Evolutionary conservation across 1,139 yeast species (phyloP).

Genomic region (Pichia sp.): DNA sequence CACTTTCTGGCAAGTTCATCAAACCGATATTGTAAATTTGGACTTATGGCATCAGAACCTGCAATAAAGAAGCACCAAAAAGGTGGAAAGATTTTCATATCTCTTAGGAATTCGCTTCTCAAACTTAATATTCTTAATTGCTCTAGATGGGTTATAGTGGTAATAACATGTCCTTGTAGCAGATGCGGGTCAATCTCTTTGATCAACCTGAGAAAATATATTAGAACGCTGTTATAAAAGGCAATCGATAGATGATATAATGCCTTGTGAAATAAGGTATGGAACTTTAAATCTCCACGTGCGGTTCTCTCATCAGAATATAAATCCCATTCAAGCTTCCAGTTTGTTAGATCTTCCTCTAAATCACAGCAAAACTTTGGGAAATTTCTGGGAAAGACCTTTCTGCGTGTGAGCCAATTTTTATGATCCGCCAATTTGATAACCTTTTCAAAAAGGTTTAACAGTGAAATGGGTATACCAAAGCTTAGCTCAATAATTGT

Average conservation of each 20-base stretch:
- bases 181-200: conserved; percentile 30
- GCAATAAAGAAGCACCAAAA: conserved; percentile 44
- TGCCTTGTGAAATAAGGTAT: conserved; percentile 32
- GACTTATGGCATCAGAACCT: conserved; percentile 36
- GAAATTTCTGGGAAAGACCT: conserved; percentile 44
- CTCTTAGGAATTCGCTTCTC: conserved; percentile 13
- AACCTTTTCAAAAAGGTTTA: conserved; percentile 37
- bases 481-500: conserved; percentile 33
- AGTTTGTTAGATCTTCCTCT: conserved; percentile 39
- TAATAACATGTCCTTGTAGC: conserved; percentile 30
- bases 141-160: conserved; percentile 29
- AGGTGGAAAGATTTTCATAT: conserved; percentile 26
- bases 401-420: conserved; percentile 36
- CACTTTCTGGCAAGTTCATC: conserved; percentile 28
- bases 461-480: conserved; percentile 40
- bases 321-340: conserved; percentile 41
- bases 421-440: conserved; percentile 45
- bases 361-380: conserved; percentile 47
- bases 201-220: conserved; percentile 39
- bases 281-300: conserved; percentile 16
- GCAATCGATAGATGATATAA: conserved; percentile 32
- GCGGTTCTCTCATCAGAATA: conserved; percentile 16
- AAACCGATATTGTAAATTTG: conserved; percentile 25
- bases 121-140: conserved; percentile 23
- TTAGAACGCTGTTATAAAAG: conserved; percentile 36